Base-by-base conservation (phyloP, 2,329 filamentous ascomycete genomes). In the Penicillium corylophilum region DNA sequence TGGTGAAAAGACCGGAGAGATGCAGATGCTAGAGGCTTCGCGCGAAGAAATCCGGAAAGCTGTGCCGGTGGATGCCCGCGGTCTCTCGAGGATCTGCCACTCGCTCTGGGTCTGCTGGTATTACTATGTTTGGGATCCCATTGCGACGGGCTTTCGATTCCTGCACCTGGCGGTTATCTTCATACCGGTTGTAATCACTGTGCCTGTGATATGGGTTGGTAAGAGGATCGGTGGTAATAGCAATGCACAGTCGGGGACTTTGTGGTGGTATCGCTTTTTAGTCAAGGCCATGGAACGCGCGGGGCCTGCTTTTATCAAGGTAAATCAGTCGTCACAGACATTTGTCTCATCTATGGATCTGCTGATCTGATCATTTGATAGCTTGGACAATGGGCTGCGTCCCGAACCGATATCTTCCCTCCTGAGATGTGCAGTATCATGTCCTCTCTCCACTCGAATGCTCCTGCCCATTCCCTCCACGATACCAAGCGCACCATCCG, bases 361-460 rank as follows among this genome's bases (percentile, higher is more conserved):
- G 26, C 48, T 50, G 7, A 50, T 42, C 26, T 9, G 3, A 35
- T 45, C 9, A 24, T n/a, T 18, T 39, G 5, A 51, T 62, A 92
- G 85, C 83, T 99, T 48, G 94, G 94, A 15, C 94, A 99, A 85
- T 99, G 94, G 94, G 94, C 94, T 16, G 94, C 94, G 3, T 97
- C 94, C 5, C 82, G 94, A 68, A 89, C 92, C 38, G 94, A 99
- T 72, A 96, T 99, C 66, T 99, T 99, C 68, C 94, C 94, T 1
- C 88, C 82, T 20, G 86, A 96, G 71, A 85, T 99, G 82, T 99
- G 94, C 74, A 83, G 83, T 39, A 85, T 92, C 68, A 94, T 99
- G 93, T 95, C 92, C 1, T 89, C 91, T 55, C 81, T 99, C 41
- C 94, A 99, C 74, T 96, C 94, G 1, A 85, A 97, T 68, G 93